phyloP scores from a whole-genome alignment of 192 early-diverging fungal genomes.

The Rhizophagus clarus region DNA sequence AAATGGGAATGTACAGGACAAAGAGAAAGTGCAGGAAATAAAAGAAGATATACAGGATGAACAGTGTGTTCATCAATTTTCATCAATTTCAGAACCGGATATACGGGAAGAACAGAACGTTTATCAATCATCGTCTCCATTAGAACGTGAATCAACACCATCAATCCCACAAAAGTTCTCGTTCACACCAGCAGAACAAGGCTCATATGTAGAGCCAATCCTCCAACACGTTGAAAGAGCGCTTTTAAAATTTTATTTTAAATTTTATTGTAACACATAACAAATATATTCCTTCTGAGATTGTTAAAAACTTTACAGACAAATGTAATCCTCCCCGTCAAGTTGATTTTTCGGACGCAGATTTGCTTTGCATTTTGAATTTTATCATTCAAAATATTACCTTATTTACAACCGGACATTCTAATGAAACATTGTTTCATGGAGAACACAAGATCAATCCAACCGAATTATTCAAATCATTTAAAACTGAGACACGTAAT shows the following conservation, averaged over 20 bases:
- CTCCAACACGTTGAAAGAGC: constrained; percentile 19
- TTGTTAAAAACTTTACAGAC: constrained; percentile 1
- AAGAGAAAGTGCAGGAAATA: constrained; percentile 18
- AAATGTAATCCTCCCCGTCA: constrained; percentile 17
- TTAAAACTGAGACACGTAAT: not conserved
- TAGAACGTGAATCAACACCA: not conserved
- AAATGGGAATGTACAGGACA: not conserved
- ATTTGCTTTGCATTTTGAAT: constrained; percentile 19
- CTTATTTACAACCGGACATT: constrained; percentile 12
- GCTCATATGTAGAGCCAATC: constrained; percentile 27
- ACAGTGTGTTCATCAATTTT: no score
- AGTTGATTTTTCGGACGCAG: not conserved
- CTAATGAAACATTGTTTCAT: constrained; percentile 11
- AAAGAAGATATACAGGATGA: not conserved
- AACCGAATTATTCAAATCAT: not conserved
- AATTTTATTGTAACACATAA: constrained; percentile 22
- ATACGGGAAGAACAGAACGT: no score
- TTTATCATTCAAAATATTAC: constrained; percentile 17
- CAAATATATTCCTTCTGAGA: constrained; percentile 17
- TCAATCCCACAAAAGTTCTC: constrained; percentile 22
- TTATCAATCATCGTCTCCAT: no score
- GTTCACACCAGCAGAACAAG: constrained; percentile 23
- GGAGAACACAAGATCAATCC: not conserved
- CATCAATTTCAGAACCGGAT: no score
- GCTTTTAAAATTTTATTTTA: constrained; percentile 12